Conservation (phyloP, 257 asterid genomes). For the Primulina eburnea region DNA sequence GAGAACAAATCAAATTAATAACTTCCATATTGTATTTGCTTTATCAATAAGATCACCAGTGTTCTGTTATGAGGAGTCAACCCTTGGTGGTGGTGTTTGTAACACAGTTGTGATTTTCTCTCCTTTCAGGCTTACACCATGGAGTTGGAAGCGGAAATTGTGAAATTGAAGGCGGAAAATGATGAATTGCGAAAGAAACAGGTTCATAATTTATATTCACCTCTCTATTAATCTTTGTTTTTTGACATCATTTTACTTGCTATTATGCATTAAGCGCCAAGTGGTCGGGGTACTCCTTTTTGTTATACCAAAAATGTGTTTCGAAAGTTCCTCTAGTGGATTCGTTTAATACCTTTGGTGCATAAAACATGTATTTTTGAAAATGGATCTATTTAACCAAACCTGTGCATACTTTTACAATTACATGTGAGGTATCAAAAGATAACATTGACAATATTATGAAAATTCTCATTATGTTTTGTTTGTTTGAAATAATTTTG, state of each 20-base stretch:
- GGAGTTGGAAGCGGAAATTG: slow-evolving; percentile 92
- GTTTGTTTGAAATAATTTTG: neutral
- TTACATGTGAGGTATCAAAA: neutral
- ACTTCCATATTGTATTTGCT: neutral
- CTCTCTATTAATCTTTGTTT: neutral
- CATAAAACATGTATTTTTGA: neutral
- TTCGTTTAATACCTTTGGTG: neutral
- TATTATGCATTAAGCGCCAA: too few species aligned
- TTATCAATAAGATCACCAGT: neutral
- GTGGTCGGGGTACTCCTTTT: too few species aligned
- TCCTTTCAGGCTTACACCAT: slow-evolving; percentile 62
- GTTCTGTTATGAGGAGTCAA: neutral
- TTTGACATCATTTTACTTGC: neutral
- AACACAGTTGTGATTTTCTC: neutral
- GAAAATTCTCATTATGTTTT: neutral
- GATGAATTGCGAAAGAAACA: slow-evolving; percentile 65
- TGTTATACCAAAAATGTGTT: too few species aligned
- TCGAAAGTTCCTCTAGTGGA: neutral
- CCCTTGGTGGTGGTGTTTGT: neutral
- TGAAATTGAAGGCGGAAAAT: slow-evolving; percentile 84
- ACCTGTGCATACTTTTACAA: too few species aligned
- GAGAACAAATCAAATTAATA: neutral
- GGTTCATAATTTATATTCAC: slow-evolving; percentile 28
- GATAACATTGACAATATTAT: too few species aligned
- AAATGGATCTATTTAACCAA: neutral